Conservation (phyloP, 352 stramenopile genomes). For the Phytophthora sojae region DNA sequence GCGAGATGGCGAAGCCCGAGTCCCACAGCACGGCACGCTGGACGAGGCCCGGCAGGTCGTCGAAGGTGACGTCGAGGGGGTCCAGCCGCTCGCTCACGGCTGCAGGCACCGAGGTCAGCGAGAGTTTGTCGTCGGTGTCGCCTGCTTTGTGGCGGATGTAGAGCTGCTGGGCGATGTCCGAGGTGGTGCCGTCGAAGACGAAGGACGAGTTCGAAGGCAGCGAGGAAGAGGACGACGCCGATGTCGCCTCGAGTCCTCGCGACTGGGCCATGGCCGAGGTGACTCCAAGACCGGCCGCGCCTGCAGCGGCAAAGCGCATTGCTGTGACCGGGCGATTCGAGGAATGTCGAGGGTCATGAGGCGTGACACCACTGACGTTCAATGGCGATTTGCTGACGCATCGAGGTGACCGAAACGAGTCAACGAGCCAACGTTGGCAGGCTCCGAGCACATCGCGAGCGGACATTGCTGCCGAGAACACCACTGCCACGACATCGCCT, state of each 20-base stretch:
- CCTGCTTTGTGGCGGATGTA: slow-evolving; percentile 34
- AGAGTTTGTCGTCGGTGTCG: slow-evolving; percentile 14
- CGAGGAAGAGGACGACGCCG: not conserved
- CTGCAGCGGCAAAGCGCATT: not conserved
- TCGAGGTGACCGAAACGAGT: not conserved
- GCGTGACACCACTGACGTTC: not conserved
- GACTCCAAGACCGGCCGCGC: slow-evolving; percentile 9
- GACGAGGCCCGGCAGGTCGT: slow-evolving; percentile 32
- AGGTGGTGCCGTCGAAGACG: slow-evolving; percentile 43
- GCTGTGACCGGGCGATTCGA: slow-evolving; percentile 2
- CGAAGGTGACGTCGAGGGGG: slow-evolving; percentile 15
- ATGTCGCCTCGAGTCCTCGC: slow-evolving; percentile 15
- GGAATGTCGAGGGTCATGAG: slow-evolving; percentile 30
- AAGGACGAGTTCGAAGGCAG: slow-evolving; percentile 16
- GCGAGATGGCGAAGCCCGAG: slow-evolving; percentile 36
- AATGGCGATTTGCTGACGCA: not conserved
- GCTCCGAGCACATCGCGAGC: not conserved
- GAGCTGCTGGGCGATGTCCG: slow-evolving; percentile 43
- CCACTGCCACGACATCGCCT: not conserved
- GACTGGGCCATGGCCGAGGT: not conserved
- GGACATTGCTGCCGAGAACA: not conserved
- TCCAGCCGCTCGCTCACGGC: slow-evolving; percentile 15
- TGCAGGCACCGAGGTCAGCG: slow-evolving; percentile 13
- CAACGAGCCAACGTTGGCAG: not conserved
- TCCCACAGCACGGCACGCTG: slow-evolving; percentile 51